A percentile compares a stretch with the other conserved stretches of the same genome.
These are phyloP conservation scores for Mycena chlorophos DNA, from an alignment of 768 basidiomycete genomes.

Conservation along the genomic window DNA sequence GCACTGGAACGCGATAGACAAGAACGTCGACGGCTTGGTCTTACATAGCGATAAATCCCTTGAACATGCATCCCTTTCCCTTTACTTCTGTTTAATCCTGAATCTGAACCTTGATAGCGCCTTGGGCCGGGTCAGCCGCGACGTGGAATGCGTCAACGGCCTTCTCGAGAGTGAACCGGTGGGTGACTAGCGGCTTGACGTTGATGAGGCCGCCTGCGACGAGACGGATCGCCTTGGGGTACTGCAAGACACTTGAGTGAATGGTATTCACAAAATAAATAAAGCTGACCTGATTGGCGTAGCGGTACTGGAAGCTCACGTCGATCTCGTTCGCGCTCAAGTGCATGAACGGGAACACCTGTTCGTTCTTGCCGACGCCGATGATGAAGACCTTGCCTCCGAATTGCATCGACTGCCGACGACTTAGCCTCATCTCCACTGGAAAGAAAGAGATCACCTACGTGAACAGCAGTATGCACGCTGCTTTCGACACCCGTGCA, in stretches of 20 bases:
- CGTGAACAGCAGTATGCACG: conserved; percentile 58
- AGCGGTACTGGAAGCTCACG: conserved; percentile 67
- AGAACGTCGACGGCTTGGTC: conserved; percentile 62
- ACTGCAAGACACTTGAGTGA: conserved; percentile 31
- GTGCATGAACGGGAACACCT: conserved; percentile 71
- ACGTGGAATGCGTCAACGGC: conserved; percentile 79
- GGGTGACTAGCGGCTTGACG: conserved; percentile 79
- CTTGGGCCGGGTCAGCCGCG: conserved; percentile 64
- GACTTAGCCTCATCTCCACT: not conserved
- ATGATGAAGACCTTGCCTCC: conserved; percentile 72
- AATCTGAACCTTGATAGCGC: conserved; percentile 72
- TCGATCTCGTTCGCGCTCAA: conserved; percentile 71
- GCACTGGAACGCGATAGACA: conserved; percentile 60
- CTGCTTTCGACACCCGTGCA: conserved; percentile 68
- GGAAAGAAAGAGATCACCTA: conserved; percentile 29
- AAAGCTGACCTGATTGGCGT: conserved; percentile 55
- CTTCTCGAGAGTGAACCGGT: conserved; percentile 69
- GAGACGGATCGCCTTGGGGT: conserved; percentile 82
- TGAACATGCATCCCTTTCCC: not conserved
- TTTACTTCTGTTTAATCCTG: conserved; percentile 41
- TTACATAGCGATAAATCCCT: conserved; percentile 38
- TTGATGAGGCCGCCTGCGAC: conserved; percentile 73
- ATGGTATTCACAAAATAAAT: not conserved
- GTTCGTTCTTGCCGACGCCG: conserved; percentile 67
- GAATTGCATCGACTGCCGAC: conserved; percentile 60